Evolutionary conservation across 305 asterid genomes (phyloP).

Genomic region (Solanum chacoense): DNA sequence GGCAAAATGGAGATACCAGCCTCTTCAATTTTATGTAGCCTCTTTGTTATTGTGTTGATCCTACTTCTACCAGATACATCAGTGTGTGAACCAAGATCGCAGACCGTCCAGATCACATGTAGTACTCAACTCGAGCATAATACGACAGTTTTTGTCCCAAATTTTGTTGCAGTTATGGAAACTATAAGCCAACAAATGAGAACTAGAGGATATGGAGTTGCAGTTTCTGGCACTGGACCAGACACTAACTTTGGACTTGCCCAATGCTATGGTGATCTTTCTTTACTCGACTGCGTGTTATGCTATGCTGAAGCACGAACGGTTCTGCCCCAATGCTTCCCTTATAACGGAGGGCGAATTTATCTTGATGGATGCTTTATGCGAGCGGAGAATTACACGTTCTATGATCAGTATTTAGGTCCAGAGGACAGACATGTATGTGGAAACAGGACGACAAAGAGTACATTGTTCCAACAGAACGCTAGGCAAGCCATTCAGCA

Average conservation of each 20-base stretch:
- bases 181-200: slow-evolving; percentile 5
- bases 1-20: neutral
- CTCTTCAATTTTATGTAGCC: neutral
- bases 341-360: slow-evolving; percentile 4
- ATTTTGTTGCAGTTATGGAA: slow-evolving; percentile 5
- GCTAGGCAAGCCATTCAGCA: slow-evolving; percentile 9
- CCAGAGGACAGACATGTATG: slow-evolving; percentile 14
- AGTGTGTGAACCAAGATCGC: neutral
- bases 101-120: slow-evolving; percentile 4
- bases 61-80: slow-evolving; percentile 5
- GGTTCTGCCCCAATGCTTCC: slow-evolving; percentile 10
- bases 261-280: slow-evolving; percentile 28
- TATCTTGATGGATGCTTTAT: slow-evolving; percentile 29
- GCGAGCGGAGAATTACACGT: slow-evolving; percentile 15
- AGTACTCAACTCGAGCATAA: neutral
- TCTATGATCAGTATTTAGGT: slow-evolving; percentile 16
- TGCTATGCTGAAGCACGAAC: slow-evolving; percentile 23
- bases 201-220: slow-evolving; percentile 7
- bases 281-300: slow-evolving; percentile 10
- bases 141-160: neutral
- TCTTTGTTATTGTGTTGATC: neutral
- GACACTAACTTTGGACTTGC: slow-evolving; percentile 16
- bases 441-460: slow-evolving; percentile 15
- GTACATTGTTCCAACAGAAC: neutral
- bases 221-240: slow-evolving; percentile 9